phyloP scores from a whole-genome alignment of 345 rosid genomes.

The Gossypium sturtianum region DNA sequence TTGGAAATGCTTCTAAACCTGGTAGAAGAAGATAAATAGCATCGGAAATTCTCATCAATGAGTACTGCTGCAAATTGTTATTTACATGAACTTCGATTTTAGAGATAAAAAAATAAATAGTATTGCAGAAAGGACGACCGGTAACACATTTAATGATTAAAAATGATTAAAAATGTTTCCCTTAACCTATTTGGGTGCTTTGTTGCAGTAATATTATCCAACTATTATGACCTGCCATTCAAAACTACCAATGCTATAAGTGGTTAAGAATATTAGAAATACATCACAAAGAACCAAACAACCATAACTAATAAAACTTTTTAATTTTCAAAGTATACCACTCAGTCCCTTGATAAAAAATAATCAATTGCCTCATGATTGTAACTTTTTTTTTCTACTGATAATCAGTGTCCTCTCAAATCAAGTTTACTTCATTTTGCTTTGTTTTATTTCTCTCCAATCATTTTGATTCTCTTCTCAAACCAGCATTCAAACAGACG shows the following conservation, averaged over 20 bases:
- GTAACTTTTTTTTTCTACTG: not conserved
- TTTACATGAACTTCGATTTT: no score
- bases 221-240: no score
- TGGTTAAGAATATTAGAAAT: not conserved
- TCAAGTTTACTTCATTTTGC: not conserved
- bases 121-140: no score
- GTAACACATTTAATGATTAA: no score
- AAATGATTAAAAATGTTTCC: no score
- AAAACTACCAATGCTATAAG: not conserved
- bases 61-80: no score
- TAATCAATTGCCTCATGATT: not conserved
- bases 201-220: no score
- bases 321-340: not conserved
- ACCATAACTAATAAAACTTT: not conserved
- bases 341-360: not conserved
- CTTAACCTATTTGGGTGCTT: no score
- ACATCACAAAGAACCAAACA: not conserved
- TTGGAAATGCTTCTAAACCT: no score
- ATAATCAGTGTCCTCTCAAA: not conserved
- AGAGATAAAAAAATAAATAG: no score
- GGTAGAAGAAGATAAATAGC: no score
- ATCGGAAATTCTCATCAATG: no score
- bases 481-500: not conserved
- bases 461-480: not conserved
- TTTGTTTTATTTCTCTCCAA: not conserved